Percentiles rank a stretch among this genome's conserved stretches.
Evolutionary conservation across 192 early-diverging fungal species (phyloP).

Genomic region (Coemansia sp.): DNA sequence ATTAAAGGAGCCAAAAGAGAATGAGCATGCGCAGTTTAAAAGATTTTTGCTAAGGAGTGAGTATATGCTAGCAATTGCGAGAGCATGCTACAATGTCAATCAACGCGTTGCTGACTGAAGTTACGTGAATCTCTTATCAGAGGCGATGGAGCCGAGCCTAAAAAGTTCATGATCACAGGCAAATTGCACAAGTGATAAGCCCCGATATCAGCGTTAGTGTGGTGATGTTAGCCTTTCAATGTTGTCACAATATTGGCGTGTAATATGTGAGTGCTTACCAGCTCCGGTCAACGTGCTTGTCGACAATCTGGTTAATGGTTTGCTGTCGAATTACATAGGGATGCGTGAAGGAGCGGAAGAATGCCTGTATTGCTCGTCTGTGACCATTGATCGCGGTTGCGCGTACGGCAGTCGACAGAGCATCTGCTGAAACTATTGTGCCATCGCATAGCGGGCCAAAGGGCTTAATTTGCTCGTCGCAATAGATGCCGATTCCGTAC

Average conservation of each 20-base stretch:
- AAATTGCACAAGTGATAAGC: not conserved
- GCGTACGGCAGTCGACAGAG: conserved; percentile 77
- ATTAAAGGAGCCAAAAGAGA: not conserved
- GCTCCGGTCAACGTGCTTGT: conserved; percentile 27
- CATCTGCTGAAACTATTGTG: conserved; percentile 74
- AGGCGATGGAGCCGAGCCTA: conserved; percentile 8
- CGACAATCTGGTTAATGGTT: conserved; percentile 41
- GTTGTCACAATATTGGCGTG: not conserved
- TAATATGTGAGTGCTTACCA: conserved; percentile 22
- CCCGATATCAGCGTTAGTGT: not conserved
- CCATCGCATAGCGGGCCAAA: conserved; percentile 89
- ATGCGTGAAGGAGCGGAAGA: conserved; percentile 37
- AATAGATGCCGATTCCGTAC: conserved; percentile 60
- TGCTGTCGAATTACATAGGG: conserved; percentile 47
- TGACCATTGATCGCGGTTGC: conserved; percentile 81
- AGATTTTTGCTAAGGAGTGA: not conserved
- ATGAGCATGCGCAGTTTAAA: not conserved
- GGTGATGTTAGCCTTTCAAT: not conserved
- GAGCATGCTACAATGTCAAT: not conserved
- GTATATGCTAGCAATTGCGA: not conserved
- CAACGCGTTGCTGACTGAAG: not conserved
- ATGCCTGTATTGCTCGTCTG: conserved; percentile 26
- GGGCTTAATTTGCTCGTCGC: conserved; percentile 68
- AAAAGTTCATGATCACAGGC: not conserved
- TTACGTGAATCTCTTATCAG: conserved; percentile 1